phyloP scores from a whole-genome alignment of 2,329 filamentous ascomycete species.

The Paecilomyces formosus region DNA sequence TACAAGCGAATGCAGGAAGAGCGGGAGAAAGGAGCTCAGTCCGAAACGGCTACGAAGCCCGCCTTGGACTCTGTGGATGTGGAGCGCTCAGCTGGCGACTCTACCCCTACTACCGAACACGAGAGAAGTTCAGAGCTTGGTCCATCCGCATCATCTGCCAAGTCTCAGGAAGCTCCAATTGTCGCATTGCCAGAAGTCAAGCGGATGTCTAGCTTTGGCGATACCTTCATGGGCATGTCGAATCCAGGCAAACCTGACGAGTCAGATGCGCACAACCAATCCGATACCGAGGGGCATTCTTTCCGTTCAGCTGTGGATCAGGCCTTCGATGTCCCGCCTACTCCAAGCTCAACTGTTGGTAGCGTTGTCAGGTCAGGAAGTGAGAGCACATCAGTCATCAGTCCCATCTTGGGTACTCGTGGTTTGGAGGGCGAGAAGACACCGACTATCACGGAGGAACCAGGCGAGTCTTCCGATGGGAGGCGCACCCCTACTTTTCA shows the following conservation, averaged over 20 bases:
- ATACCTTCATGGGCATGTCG: conserved; percentile 16
- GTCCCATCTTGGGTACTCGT: conserved; percentile 52
- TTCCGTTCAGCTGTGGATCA: conserved; percentile 56
- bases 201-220: conserved; percentile 33
- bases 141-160: conserved; percentile 1
- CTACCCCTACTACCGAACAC: neutral
- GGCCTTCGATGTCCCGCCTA: conserved; percentile 55
- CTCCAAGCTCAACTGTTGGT: conserved; percentile 46
- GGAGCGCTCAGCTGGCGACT: conserved; percentile 1
- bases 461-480: conserved; percentile 25
- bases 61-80: conserved; percentile 45
- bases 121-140: neutral
- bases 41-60: conserved; percentile 51
- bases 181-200: conserved; percentile 35
- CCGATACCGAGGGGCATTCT: conserved; percentile 13
- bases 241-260: conserved; percentile 7
- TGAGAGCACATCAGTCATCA: conserved; percentile 55
- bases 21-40: conserved; percentile 48
- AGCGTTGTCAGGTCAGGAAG: conserved; percentile 54
- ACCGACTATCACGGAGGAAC: conserved; percentile 51
- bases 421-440: conserved; percentile 36
- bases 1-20: conserved; percentile 67
- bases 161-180: conserved; percentile 9
- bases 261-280: conserved; percentile 2
- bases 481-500: conserved; percentile 35